Evolutionary conservation across 2,329 filamentous ascomycete species (phyloP).

Genomic region (Stemphylium vesicarium): DNA sequence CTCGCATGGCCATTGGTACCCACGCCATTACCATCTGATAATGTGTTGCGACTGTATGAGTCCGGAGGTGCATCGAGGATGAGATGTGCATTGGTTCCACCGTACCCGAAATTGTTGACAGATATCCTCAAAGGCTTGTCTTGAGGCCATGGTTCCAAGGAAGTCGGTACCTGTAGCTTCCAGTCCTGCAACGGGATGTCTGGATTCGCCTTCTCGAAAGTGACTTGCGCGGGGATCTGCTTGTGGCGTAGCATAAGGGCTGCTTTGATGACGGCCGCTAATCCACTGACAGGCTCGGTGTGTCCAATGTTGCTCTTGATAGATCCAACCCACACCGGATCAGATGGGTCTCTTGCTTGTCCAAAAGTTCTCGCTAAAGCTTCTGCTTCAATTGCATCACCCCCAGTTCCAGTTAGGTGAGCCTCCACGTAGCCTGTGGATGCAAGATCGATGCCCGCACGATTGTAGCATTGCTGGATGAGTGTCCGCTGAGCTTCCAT

Average conservation of each 20-base stretch:
- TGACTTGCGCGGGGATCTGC: constrained; percentile 18
- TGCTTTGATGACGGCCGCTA: constrained; percentile 42
- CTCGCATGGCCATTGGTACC: not conserved
- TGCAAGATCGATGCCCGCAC: constrained; percentile 3
- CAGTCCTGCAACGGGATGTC: constrained; percentile 1
- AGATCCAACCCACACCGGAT: constrained; percentile 25
- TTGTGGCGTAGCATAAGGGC: constrained; percentile 38
- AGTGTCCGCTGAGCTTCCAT: not conserved
- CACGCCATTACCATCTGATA: not conserved
- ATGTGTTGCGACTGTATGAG: constrained; percentile 2
- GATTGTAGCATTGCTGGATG: not conserved
- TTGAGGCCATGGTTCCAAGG: constrained; percentile 2
- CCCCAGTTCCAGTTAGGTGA: constrained; percentile 60
- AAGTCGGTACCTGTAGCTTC: constrained; percentile 6
- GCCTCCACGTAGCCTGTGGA: constrained; percentile 15
- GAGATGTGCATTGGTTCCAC: constrained; percentile 30
- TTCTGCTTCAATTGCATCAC: constrained; percentile 23
- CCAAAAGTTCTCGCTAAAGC: not conserved
- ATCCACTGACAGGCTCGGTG: constrained; percentile 43
- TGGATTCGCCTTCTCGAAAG: constrained; percentile 7
- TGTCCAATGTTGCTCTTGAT: constrained; percentile 48
- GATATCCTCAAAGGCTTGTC: constrained; percentile 1
- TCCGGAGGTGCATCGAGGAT: constrained; percentile 26
- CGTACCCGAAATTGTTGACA: constrained; percentile 27
- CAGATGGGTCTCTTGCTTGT: not conserved